Conservation (phyloP, 1,284 basidiomycete species). For the Tylopilus orsonianus region DNA sequence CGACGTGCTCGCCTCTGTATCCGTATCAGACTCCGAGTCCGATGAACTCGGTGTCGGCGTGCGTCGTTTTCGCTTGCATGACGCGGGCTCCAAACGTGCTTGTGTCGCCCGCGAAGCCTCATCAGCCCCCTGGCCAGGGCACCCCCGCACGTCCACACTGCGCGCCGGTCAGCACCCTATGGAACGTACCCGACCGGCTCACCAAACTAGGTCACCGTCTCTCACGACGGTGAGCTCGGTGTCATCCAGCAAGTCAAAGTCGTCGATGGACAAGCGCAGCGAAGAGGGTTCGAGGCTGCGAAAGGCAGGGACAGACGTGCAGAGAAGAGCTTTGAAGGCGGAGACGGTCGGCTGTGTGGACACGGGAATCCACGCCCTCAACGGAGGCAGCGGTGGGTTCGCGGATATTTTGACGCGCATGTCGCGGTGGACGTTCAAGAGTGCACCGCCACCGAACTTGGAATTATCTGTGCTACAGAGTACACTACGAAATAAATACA, state of each 20-base stretch:
- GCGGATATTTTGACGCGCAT: conserved; percentile 46
- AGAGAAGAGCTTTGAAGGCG: conserved; percentile 24
- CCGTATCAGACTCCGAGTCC: conserved; percentile 11
- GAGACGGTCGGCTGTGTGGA: conserved; percentile 8
- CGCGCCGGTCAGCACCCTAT: conserved; percentile 1
- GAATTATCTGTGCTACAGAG: no score
- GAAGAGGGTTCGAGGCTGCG: conserved; percentile 3
- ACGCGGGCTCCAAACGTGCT: background rate
- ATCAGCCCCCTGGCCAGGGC: no score
- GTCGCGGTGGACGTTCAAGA: background rate
- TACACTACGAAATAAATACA: no score
- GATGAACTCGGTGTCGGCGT: conserved; percentile 14
- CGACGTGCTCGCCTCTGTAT: conserved; percentile 2
- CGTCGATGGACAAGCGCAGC: conserved; percentile 40
- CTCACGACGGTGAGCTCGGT: conserved; percentile 40
- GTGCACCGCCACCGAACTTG: no score
- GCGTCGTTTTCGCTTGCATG: conserved; percentile 31
- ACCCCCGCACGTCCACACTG: conserved; percentile 13
- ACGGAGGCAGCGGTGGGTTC: conserved; percentile 37
- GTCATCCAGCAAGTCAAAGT: conserved; percentile 44
- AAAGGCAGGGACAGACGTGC: conserved; percentile 14
- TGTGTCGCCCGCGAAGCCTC: background rate
- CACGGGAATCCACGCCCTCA: conserved; percentile 45
- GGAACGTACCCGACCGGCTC: conserved; percentile 7
- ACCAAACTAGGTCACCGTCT: conserved; percentile 47